Percentiles rank a stretch among this genome's conserved stretches.
phyloP scores from a whole-genome alignment of 805 yeast genomes.

The Ogataea salicorniae region DNA sequence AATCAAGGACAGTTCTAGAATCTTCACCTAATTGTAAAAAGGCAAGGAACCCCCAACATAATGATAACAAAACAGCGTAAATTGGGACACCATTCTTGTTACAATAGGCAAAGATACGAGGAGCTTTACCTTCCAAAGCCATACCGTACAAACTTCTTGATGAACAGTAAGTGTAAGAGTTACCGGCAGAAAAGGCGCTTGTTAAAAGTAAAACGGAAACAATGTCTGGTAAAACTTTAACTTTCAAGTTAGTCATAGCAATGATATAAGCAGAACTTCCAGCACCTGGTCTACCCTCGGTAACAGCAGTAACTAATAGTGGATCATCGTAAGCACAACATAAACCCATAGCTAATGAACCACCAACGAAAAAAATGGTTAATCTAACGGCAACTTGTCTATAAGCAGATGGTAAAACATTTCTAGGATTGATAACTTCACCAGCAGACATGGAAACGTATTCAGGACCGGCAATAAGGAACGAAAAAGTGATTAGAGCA shows the following conservation, averaged over 20 bases:
- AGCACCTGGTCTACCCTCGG: slow-evolving; percentile 37
- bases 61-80: slow-evolving; percentile 37
- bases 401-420: slow-evolving; percentile 42
- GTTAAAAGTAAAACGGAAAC: slow-evolving; percentile 40
- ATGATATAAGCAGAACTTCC: slow-evolving; percentile 45
- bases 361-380: slow-evolving; percentile 42
- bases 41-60: slow-evolving; percentile 40
- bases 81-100: slow-evolving; percentile 44
- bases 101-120: slow-evolving; percentile 37
- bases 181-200: slow-evolving; percentile 45
- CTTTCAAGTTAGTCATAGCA: slow-evolving; percentile 42
- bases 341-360: slow-evolving; percentile 42
- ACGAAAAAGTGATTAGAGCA: slow-evolving; percentile 37
- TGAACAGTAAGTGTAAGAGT: slow-evolving; percentile 42
- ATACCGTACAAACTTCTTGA: slow-evolving; percentile 44
- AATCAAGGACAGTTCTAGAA: slow-evolving; percentile 59
- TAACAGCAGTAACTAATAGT: slow-evolving; percentile 28
- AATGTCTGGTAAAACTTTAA: slow-evolving; percentile 39
- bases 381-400: slow-evolving; percentile 42
- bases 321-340: slow-evolving; percentile 42
- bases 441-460: slow-evolving; percentile 44
- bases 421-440: slow-evolving; percentile 44
- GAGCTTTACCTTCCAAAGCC: slow-evolving; percentile 44
- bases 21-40: slow-evolving; percentile 48
- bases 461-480: slow-evolving; percentile 47